Evolutionary conservation across 1,284 basidiomycete genomes (phyloP), one percentile per base, ranked within the genome.

Genomic region (Ustilago crameri): DNA sequence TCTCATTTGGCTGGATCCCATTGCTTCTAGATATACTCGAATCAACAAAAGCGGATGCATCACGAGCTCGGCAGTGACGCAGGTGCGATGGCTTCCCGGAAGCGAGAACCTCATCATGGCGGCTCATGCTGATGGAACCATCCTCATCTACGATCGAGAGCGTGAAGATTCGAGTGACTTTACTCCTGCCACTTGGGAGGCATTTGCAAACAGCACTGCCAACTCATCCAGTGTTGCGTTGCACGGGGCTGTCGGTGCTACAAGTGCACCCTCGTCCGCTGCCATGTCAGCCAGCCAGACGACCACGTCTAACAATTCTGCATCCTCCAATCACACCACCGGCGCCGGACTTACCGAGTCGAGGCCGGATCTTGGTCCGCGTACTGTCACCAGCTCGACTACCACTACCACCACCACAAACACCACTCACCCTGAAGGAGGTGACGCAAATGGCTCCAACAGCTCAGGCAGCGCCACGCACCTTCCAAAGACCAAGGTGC

Each of bases 31-130:
- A 42, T 98, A 97, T 80, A 89, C 88, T 9, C 91, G 95, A 24
- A 86, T 97, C 53, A 98, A 98, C 86, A 97, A 97, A 83, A 90
- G 90, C 83, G 93, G 93, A 17, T 88, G 89, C 69, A 90, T 95
- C 64, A 89, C 91, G 74, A 88, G 86, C 62, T 91, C 91, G 1
- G 88, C 91, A 1, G 92, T 93, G 74, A 91, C 91, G 7, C 88
- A 91, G 10, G 88, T 98, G 40, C 89, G 90, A 72, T 97, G 95
- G 91, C 91, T 96, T 9, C 94, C 94, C 2, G 88, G 74, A 32
- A 68, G 59, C 43, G 79, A 82, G 38, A 91, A 91, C 52, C 87
- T 95, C 22, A 95, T 98, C 82, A 87, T 95, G 40, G 93, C 91
- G n/a, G 91, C 92, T 3, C 93, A 96, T 80, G 90, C 90, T 15